Evolutionary conservation across 2,329 filamentous ascomycete species (phyloP), one percentile per base, ranked within the genome.

Genomic region (Hypoxylon sp.): DNA sequence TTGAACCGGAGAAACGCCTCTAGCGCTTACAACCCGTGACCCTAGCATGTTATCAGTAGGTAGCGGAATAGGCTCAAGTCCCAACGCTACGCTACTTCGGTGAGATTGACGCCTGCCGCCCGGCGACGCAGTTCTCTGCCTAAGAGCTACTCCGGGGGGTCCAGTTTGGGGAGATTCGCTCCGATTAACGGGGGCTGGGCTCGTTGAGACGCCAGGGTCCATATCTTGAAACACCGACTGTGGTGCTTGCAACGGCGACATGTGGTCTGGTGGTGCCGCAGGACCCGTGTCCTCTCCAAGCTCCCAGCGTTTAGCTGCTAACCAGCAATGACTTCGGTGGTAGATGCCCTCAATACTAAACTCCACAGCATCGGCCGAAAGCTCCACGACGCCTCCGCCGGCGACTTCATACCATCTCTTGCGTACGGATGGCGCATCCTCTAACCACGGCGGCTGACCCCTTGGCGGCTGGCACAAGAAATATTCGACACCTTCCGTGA

Each of bases 401-500:
- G 92, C 90, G 4, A 92, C 88, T 71, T 91, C 88, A 78, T 92
- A 93, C 91, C 91, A 93, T 74, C 89, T 88, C 81, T 89, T 90
- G 73, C 87, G 86, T 13, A 91, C 86, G 52, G 88, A 83, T 35
- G 85, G 83, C 39, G 88, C 87, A 58, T 91, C 91, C 60, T 89
- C 87, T 50, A 90, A 84, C 93, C 93, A 96, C 0, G 93, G 92
- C 0, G 89, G 84, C 60, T 90, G 90, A 17, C 90, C 91, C 75
- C 92, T 87, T 0, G 92, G 90, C 3, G 92, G 88, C 76, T 93
- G 86, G 78, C 92, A 94, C 29, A 95, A 83, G 82, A 95, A 96
- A 80, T 95, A 94, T 78, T 95, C 93, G 2, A 93, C 91, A 1
- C 87, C 90, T 55, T 93, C 88, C 0, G 88, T 91, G 77, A 86